Evolutionary conservation across 306 rosid genomes (phyloP).

Genomic region (Spatholobus suberectus): DNA sequence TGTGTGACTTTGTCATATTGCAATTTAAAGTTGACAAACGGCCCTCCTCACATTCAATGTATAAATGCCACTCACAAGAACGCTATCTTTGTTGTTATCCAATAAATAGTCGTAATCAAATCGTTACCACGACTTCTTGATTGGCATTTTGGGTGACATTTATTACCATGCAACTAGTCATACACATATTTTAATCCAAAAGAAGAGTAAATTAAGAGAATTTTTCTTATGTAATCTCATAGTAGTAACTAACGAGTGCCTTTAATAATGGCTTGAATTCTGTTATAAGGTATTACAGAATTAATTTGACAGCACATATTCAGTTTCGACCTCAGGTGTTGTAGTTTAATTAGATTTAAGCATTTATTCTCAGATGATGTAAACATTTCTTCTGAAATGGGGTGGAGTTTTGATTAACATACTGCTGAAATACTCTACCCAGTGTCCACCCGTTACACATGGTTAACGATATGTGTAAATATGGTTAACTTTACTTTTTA

Average conservation of each 20-base stretch:
- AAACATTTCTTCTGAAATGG: not conserved
- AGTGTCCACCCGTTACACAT: too few relatives aligned
- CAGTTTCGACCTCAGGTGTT: not conserved
- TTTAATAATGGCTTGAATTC: slow-evolving; percentile 2
- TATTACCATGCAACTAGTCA: not conserved
- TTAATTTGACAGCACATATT: not conserved
- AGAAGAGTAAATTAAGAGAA: not conserved
- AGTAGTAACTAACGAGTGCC: not conserved
- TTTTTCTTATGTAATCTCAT: slow-evolving; percentile 1
- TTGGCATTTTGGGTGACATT: slow-evolving; percentile 5
- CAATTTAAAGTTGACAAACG: slow-evolving; percentile 37
- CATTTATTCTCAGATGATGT: not conserved
- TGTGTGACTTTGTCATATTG: slow-evolving; percentile 37
- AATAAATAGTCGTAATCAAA: slow-evolving; percentile 23
- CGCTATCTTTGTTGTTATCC: slow-evolving; percentile 41
- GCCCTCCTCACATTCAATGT: slow-evolving; percentile 34
- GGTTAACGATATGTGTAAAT: too few relatives aligned
- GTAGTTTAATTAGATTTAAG: not conserved
- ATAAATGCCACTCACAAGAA: slow-evolving; percentile 31
- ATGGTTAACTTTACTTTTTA: too few relatives aligned
- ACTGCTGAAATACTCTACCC: too few relatives aligned
- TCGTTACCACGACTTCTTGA: slow-evolving; percentile 11
- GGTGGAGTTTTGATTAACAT: too few relatives aligned
- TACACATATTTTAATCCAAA: not conserved
- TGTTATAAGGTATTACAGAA: not conserved